Percentiles rank a stretch among this genome's conserved stretches.
phyloP scores from a whole-genome alignment of 495 filamentous ascomycete species.

The Trichoderma virens region DNA sequence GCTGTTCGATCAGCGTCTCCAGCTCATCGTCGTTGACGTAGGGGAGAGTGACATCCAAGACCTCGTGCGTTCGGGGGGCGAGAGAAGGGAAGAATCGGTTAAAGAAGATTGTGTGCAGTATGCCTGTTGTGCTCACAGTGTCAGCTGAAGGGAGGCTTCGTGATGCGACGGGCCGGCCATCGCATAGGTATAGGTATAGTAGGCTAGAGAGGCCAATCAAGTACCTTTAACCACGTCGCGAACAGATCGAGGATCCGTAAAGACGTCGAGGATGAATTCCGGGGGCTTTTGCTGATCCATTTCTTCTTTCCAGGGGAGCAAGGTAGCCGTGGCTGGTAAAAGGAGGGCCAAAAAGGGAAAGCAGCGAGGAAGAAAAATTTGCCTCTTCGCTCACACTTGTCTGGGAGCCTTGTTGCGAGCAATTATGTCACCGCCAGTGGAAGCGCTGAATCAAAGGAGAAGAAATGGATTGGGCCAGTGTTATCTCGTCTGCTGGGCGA shows the following conservation, averaged over 20 bases:
- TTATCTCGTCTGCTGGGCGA: neutral
- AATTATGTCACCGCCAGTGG: neutral
- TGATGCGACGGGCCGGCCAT: neutral
- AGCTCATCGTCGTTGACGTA: conserved; percentile 84
- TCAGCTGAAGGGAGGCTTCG: no score
- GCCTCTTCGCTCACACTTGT: neutral
- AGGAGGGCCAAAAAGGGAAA: neutral
- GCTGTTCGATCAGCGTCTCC: conserved; percentile 86
- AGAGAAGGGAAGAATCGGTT: conserved; percentile 91
- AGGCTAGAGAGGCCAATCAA: conserved; percentile 5
- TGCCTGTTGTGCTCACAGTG: conserved; percentile 53
- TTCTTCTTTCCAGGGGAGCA: conserved; percentile 9
- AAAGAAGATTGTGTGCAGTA: conserved; percentile 98
- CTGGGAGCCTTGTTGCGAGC: neutral
- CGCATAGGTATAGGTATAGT: neutral
- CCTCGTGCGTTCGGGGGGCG: conserved; percentile 74
- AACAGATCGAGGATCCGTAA: conserved; percentile 71
- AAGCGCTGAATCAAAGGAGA: neutral
- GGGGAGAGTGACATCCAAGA: conserved; percentile 86
- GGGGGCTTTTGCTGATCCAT: conserved; percentile 57
- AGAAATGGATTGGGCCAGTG: conserved; percentile 1
- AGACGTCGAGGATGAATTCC: conserved; percentile 78
- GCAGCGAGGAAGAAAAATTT: neutral
- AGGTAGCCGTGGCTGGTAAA: neutral
- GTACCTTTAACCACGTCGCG: conserved; percentile 89